Evolutionary conservation across 176 grass and related monocot species (phyloP).

Genomic region (Eragrostis curvula): DNA sequence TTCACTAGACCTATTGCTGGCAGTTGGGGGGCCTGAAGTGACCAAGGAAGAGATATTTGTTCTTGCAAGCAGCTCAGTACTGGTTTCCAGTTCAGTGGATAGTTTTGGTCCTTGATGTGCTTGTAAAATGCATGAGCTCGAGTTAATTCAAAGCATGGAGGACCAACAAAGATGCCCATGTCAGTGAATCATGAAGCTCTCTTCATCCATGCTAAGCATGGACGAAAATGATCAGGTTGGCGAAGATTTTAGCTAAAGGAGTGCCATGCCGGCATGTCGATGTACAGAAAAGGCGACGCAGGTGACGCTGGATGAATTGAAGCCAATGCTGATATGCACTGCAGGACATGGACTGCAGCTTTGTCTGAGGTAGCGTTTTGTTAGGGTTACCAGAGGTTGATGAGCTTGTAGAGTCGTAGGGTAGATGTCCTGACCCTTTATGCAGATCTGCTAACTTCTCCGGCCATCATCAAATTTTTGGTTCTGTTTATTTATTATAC

Average conservation of each 20-base stretch:
- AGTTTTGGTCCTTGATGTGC: too few relatives aligned
- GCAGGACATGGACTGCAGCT: not conserved
- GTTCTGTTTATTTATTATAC: conserved; percentile 43
- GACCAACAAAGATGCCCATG: not conserved
- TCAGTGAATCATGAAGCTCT: not conserved
- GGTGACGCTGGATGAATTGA: not conserved
- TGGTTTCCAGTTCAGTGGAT: not conserved
- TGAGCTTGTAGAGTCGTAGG: conserved; percentile 30
- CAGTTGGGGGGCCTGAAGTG: not conserved
- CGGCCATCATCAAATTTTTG: conserved; percentile 8
- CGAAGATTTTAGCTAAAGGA: not conserved
- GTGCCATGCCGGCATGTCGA: not conserved
- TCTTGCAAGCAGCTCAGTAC: not conserved
- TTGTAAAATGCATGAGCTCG: not conserved
- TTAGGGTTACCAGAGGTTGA: conserved; percentile 24
- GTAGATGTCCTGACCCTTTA: conserved; percentile 35
- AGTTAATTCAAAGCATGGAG: not conserved
- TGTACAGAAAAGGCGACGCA: conserved; percentile 35
- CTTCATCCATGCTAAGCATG: not conserved
- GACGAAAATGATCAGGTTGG: not conserved
- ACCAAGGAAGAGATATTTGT: not conserved
- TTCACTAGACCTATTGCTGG: not conserved
- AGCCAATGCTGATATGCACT: not conserved
- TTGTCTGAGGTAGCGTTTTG: not conserved
- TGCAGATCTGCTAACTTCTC: conserved; percentile 26